Conservation (phyloP, 768 basidiomycete species). For the Boletellus ananas region DNA sequence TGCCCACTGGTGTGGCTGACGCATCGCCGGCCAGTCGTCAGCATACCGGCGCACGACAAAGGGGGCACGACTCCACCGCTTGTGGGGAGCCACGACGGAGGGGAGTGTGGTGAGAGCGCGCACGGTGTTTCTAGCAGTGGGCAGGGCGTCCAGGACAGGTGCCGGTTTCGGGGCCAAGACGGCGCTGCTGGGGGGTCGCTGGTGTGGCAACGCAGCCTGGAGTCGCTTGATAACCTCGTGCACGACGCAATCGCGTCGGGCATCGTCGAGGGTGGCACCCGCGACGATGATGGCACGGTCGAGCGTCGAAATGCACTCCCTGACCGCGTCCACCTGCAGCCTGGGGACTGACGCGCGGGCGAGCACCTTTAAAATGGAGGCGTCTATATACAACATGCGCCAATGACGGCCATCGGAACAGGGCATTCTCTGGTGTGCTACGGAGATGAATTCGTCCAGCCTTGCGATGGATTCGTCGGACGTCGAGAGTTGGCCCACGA, state of each 20-base stretch:
- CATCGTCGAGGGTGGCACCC: slow-evolving; percentile 60
- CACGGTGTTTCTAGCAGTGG: slow-evolving; percentile 29
- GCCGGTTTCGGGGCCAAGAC: slow-evolving; percentile 4
- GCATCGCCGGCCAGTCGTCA: slow-evolving; percentile 74
- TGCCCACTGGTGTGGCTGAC: slow-evolving; percentile 49
- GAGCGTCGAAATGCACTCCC: slow-evolving; percentile 53
- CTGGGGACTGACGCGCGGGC: slow-evolving; percentile 24
- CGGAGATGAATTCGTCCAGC: slow-evolving; percentile 38
- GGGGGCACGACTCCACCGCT: slow-evolving; percentile 43
- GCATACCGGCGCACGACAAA: slow-evolving; percentile 72
- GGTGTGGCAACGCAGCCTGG: slow-evolving; percentile 39
- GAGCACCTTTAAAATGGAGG: slow-evolving; percentile 56
- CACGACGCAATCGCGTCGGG: slow-evolving; percentile 54
- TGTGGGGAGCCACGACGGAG: slow-evolving; percentile 54
- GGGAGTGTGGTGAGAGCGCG: slow-evolving; percentile 47
- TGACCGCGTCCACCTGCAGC: slow-evolving; percentile 22
- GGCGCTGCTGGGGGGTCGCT: slow-evolving; percentile 1
- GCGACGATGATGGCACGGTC: slow-evolving; percentile 84
- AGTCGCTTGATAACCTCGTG: slow-evolving; percentile 56
- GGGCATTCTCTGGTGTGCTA: slow-evolving; percentile 51
- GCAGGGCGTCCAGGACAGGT: neutral
- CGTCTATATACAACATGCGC: slow-evolving; percentile 76
- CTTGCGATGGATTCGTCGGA: neutral
- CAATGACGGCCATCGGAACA: slow-evolving; percentile 41
- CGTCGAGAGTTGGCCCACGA: slow-evolving; percentile 6